A percentile compares a stretch with the other conserved stretches of the same genome.
phyloP scores from a whole-genome alignment of 441 rosid species.

The Erysimum cheiri region DNA sequence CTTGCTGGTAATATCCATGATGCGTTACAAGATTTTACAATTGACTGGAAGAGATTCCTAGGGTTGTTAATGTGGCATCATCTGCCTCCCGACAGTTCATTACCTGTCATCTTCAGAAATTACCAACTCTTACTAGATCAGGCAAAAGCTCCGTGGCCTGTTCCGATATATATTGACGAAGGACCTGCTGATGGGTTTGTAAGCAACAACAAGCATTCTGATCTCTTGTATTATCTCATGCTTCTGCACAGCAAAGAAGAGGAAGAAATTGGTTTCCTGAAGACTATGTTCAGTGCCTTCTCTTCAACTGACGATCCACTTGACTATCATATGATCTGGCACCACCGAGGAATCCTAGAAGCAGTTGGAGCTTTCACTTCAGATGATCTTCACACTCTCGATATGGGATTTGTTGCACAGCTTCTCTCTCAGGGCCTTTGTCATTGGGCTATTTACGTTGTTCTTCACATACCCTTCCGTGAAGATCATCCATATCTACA shows the following conservation, averaged over 20 bases:
- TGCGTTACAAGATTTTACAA: conserved; percentile 60
- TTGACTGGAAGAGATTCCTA: conserved; percentile 98
- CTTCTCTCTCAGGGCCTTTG: conserved; percentile 76
- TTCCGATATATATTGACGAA: conserved; percentile 89
- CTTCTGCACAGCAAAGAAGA: conserved; percentile 86
- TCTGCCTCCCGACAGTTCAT: conserved; percentile 71
- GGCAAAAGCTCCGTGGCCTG: conserved; percentile 82
- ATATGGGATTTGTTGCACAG: conserved; percentile 94
- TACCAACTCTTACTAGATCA: conserved; percentile 73
- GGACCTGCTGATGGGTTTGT: conserved; percentile 62
- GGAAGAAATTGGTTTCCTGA: conserved; percentile 59
- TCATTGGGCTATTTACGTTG: conserved; percentile 97
- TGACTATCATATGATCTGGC: conserved; percentile 99
- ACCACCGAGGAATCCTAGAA: conserved; percentile 81
- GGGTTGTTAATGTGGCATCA: conserved; percentile 97
- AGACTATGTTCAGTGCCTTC: conserved; percentile 90
- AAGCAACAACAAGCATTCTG: conserved; percentile 60
- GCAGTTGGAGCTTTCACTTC: conserved; percentile 84
- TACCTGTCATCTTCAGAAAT: conserved; percentile 70
- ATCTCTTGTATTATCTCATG: conserved; percentile 94
- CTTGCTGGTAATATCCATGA: conserved; percentile 88
- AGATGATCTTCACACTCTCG: conserved; percentile 88
- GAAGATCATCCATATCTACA: conserved; percentile 86
- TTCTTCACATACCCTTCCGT: conserved; percentile 77
- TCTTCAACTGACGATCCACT: conserved; percentile 96